These are phyloP conservation scores for Sugiyamaella xylanicola DNA, from an alignment of 1,139 yeast species.

Conservation along the genomic window DNA sequence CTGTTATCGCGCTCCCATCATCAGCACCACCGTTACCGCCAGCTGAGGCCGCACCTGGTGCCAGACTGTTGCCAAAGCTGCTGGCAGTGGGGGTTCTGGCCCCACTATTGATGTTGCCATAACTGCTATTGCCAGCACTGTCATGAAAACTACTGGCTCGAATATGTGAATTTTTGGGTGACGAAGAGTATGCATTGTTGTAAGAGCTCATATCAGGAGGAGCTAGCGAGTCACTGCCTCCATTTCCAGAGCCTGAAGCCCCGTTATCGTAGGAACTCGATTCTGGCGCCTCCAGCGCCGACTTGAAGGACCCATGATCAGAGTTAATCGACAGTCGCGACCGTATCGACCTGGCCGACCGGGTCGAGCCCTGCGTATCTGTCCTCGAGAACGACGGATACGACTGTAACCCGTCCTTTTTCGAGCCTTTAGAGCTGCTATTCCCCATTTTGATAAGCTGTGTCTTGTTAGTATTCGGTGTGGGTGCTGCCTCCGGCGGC, in stretches of 20 bases:
- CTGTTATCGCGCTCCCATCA: not conserved
- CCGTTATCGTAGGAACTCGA: not conserved
- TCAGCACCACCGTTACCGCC: constrained; percentile 9
- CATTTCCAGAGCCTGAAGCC: constrained; percentile 4
- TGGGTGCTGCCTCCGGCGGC: not conserved
- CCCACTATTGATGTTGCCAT: not conserved
- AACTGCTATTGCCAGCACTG: not conserved
- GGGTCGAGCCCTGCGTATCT: constrained; percentile 47
- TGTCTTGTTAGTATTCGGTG: not conserved
- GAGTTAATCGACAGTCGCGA: constrained; percentile 36
- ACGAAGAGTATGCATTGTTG: constrained; percentile 11
- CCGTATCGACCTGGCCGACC: constrained; percentile 41
- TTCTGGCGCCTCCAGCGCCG: constrained; percentile 27
- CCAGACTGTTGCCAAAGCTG: constrained; percentile 1
- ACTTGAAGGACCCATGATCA: constrained; percentile 35
- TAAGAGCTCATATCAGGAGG: constrained; percentile 8
- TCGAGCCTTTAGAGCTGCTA: constrained; percentile 35
- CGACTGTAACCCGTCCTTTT: constrained; percentile 36
- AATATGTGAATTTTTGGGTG: constrained; percentile 7
- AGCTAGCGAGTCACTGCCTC: constrained; percentile 3
- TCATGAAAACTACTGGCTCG: constrained; percentile 12
- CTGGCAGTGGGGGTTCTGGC: constrained; percentile 6
- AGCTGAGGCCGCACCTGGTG: not conserved
- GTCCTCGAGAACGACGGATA: constrained; percentile 46
- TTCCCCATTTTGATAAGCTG: constrained; percentile 41